These are phyloP conservation scores for Penicillium chermesinum DNA, from an alignment of 495 filamentous ascomycete genomes.

Conservation along the genomic window DNA sequence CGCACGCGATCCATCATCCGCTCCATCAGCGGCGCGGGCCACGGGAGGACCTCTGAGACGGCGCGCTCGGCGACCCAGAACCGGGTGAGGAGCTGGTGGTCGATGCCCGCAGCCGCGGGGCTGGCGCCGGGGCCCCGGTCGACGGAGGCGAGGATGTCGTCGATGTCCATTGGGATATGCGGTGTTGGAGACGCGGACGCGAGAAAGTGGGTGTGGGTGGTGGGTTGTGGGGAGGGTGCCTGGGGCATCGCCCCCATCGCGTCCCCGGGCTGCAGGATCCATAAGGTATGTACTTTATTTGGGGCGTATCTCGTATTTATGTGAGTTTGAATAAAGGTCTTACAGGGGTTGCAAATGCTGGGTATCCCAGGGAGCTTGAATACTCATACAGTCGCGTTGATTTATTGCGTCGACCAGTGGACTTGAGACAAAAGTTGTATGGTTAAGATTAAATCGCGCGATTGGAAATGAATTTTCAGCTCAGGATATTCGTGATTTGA, in stretches of 20 bases:
- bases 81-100: constrained; percentile 84
- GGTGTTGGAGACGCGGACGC: background rate
- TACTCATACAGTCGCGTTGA: too few relatives aligned
- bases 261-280: background rate
- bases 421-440: too few relatives aligned
- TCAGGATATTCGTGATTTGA: too few relatives aligned
- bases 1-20: constrained; percentile 72
- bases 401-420: too few relatives aligned
- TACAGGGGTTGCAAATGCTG: too few relatives aligned
- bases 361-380: too few relatives aligned
- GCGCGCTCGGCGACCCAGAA: constrained; percentile 89
- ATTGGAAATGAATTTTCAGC: too few relatives aligned
- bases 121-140: constrained; percentile 54
- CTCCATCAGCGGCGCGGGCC: constrained; percentile 62
- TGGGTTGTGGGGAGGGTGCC: constrained; percentile 14
- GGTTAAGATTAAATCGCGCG: too few relatives aligned
- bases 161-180: constrained; percentile 65
- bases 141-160: constrained; percentile 81
- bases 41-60: constrained; percentile 75
- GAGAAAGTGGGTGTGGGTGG: constrained; percentile 13
- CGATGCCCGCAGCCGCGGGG: constrained; percentile 55
- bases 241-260: constrained; percentile 5
- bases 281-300: background rate
- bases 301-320: background rate
- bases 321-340: background rate